Evolutionary conservation across 352 stramenopile genomes (phyloP), one percentile per base, ranked within the genome.

Genomic region (Peronospora belbahrii): DNA sequence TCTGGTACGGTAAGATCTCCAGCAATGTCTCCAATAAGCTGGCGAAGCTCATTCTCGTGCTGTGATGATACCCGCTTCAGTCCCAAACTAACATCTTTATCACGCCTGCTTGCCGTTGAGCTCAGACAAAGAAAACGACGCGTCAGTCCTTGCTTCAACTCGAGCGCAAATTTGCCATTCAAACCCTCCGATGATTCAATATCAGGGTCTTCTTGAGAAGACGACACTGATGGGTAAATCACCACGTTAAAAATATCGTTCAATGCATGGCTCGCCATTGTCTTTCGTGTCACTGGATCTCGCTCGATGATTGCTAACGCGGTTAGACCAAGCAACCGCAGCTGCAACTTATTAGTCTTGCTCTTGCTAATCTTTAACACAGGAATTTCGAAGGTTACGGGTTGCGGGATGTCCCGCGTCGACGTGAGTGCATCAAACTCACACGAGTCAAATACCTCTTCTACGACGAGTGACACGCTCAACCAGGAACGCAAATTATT

Each of bases 401-500:
- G 76, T 39, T 88, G 79, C 1, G 78, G 71, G 11, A 91, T 89
- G 50, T 90, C 80, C 6, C 69, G 61, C 23, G 79, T 89, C 17
- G 80, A 83, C 3, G 67, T 80, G 19, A 94, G 50, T 9, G 77
- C 78, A 30, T 94, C 83, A 53, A 91, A 92, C 50, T 94, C 83
- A 30, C 70, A 84, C 14, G 78, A 76, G 48, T 94, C 83, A 10
- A 74, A 80, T 7, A 91, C 83, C 48, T 94, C 77, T 56, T 94
- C 79, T 17, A 92, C 79, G 11, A 89, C 71, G 10, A 94, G 59
- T 35, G 79, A 75, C 31, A 88, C 73, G 40, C 71, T 87, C 10
- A 94, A 65, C 75, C 80, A 91, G 20, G 83, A 91, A 9, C 83
- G 80, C 23, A 94, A 45, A 53, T 94, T 94, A 56, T 94, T 94